A percentile compares a stretch with the other conserved stretches of the same genome.
These are phyloP conservation scores for Fraxinus platypoda DNA, from an alignment of 305 asterid species.

Conservation along the genomic window DNA sequence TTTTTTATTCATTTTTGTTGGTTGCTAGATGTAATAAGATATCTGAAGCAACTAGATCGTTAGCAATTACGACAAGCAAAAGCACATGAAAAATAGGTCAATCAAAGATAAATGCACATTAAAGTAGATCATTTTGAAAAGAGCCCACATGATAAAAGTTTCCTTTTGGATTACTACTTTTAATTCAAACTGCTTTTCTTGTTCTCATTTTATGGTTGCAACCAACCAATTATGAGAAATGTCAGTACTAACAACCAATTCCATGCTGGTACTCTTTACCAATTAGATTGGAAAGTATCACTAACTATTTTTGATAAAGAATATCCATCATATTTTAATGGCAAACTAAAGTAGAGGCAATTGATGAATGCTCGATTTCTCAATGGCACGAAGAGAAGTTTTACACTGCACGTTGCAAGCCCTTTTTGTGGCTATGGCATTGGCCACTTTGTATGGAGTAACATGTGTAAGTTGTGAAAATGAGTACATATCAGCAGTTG, in stretches of 20 bases:
- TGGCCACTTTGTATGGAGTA: constrained; percentile 21
- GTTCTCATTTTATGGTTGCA: constrained; percentile 10
- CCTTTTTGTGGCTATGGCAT: constrained; percentile 24
- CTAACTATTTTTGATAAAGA: neutral
- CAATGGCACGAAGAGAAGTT: constrained; percentile 27
- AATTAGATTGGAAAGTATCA: neutral
- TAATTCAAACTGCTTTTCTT: constrained; percentile 24
- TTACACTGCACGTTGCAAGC: constrained; percentile 15
- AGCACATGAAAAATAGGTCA: neutral
- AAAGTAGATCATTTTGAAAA: neutral
- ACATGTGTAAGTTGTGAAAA: constrained; percentile 7
- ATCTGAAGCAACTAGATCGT: neutral
- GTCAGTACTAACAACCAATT: constrained; percentile 32
- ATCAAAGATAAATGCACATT: neutral
- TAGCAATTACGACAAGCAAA: neutral
- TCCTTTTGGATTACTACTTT: constrained; percentile 23
- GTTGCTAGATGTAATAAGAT: neutral
- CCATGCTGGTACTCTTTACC: neutral
- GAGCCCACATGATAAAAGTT: constrained; percentile 31
- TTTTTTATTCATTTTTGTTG: neutral
- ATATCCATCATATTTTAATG: neutral
- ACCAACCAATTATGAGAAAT: constrained; percentile 36
- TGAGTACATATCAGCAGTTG: constrained; percentile 51
- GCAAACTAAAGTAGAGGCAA: neutral
- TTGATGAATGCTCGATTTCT: neutral